Evolutionary conservation across 225 moss, liverwort and hornwort genomes (phyloP).

Genomic region (Marchantia paleacea): DNA sequence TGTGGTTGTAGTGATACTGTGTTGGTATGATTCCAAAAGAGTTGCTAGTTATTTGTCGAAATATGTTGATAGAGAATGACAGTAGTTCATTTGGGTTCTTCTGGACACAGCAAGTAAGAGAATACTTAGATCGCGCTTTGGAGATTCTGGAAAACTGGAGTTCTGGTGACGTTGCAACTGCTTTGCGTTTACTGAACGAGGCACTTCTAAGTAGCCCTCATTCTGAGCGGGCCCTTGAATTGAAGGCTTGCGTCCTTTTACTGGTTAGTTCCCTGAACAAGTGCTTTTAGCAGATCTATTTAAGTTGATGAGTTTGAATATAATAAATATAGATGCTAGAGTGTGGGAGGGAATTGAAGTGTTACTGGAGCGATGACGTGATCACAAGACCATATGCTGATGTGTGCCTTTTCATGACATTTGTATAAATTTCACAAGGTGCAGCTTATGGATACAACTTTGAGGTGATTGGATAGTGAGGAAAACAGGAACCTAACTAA

Average conservation of each 20-base stretch:
- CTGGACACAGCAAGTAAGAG: conserved; percentile 58
- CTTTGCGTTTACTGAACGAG: conserved; percentile 72
- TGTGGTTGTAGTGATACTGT: neutral
- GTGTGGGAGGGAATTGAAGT: neutral
- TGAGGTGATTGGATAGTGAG: neutral
- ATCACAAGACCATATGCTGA: neutral
- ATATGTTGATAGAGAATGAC: neutral
- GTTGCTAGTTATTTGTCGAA: neutral
- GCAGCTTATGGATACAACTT: neutral
- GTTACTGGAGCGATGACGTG: neutral
- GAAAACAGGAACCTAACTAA: no score
- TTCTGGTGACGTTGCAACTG: conserved; percentile 50
- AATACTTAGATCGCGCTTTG: conserved; percentile 47
- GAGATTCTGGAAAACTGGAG: conserved; percentile 55
- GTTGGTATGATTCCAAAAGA: neutral
- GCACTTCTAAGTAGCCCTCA: conserved; percentile 73
- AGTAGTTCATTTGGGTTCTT: neutral
- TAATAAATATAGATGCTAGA: neutral
- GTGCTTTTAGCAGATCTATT: neutral
- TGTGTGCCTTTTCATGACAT: neutral
- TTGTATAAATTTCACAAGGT: neutral
- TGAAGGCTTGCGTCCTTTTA: conserved; percentile 59
- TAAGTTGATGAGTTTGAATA: neutral
- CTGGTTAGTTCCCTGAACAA: conserved; percentile 31
- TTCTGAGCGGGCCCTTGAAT: conserved; percentile 64